Evolutionary conservation across 306 rosid species (phyloP), one percentile per base, ranked within the genome.

Genomic region (Cucurbita pepo): DNA sequence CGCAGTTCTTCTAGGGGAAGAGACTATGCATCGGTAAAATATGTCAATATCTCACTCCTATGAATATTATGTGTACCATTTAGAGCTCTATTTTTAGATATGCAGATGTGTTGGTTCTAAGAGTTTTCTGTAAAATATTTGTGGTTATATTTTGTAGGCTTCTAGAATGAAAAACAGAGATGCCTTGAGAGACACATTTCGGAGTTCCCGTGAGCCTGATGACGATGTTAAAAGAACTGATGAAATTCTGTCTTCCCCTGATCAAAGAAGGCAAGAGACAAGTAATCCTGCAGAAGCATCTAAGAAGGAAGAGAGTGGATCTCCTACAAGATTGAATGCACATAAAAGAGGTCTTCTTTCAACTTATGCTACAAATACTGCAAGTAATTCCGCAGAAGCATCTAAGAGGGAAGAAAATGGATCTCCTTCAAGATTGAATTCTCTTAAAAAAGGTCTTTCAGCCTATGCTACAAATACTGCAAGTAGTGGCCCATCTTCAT

Each of bases 91-190:
- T 16, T 51, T 69, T 48, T 11, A 47, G 22, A 47, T 52, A 21
- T 34, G 47, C 13, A 11, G 45, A 34, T 30, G 25, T 69, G 58
- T 14, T 15, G 44, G 74, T 69, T 50, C 45, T 51, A 15, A 51
- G 44, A 50, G 47, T 51, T 69, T 34, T 50, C n/a, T 15, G 51
- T 69, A 50, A 50, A 25, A 5, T 34, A 50, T 51, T 69, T 51
- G 30, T 69, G 58, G 45, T 30, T 51, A 30, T 81, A 43, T 75
- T 81, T 69, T 71, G 34, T 77, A 94, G 99, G 88, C 83, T 11
- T 79, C 89, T 81, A 81, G 89, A 80, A 82, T 96, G 83, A 94
- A 91, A 77, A 75, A 69, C 89, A 94, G 83, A 81, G 97, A 94
- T 74, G 75, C 88, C 47, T 76, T 89, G 61, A 89, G 82, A 83